phyloP scores from a whole-genome alignment of 148 eudicot genomes.

The Selenicereus undatus region DNA sequence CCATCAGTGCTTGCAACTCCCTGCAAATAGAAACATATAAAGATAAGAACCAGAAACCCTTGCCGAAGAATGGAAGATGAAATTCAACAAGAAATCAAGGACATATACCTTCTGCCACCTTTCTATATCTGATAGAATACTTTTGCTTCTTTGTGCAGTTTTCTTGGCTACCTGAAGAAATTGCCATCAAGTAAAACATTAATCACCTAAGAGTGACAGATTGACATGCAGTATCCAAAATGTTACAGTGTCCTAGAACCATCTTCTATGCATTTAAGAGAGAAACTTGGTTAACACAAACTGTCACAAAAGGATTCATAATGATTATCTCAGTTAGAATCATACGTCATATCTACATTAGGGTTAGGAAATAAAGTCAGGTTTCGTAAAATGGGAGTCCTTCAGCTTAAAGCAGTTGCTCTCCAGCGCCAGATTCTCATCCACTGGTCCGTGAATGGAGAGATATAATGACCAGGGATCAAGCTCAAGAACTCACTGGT shows the following conservation, averaged over 20 bases:
- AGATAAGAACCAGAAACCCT: conserved; percentile 24
- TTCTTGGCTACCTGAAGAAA: conserved; percentile 79
- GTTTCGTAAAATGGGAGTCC: neutral
- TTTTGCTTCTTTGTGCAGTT: conserved; percentile 87
- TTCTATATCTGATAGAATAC: conserved; percentile 79
- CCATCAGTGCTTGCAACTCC: conserved; percentile 96
- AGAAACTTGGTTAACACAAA: too few species aligned
- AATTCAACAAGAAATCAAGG: neutral
- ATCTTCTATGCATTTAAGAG: too few species aligned
- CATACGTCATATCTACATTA: neutral
- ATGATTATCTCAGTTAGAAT: too few species aligned
- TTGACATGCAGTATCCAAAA: neutral
- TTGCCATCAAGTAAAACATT: conserved; percentile 7
- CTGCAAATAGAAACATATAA: conserved; percentile 40
- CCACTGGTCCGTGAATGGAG: neutral
- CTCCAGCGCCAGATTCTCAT: neutral
- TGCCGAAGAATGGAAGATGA: neutral
- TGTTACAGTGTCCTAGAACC: neutral
- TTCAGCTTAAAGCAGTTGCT: neutral
- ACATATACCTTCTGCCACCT: conserved; percentile 85
- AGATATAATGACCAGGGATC: neutral
- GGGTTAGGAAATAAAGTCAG: neutral
- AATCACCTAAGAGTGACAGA: conserved; percentile 1
- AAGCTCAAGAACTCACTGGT: neutral
- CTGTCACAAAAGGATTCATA: too few species aligned